phyloP scores from a whole-genome alignment of 495 filamentous ascomycete species.

The Pseudomonodictys pantanalensis region DNA sequence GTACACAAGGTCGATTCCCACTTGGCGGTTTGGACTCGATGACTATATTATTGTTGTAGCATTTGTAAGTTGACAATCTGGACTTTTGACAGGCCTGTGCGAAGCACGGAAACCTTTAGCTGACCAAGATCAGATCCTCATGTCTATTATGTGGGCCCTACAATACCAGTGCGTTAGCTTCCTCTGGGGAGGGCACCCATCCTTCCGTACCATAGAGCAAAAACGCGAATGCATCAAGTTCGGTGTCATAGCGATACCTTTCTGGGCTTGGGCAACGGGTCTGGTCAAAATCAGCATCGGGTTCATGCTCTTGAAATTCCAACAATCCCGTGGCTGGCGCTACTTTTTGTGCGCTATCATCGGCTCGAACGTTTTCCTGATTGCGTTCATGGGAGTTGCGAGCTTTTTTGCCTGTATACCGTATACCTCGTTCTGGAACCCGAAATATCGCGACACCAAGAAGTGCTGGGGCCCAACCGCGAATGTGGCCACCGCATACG shows the following conservation, averaged over 20 bases:
- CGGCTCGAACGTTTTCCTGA: slow-evolving; percentile 29
- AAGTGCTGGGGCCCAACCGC: slow-evolving; percentile 30
- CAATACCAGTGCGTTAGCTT: not conserved
- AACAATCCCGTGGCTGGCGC: slow-evolving; percentile 28
- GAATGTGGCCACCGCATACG: slow-evolving; percentile 28
- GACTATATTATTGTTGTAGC: slow-evolving; percentile 16
- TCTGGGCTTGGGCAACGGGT: slow-evolving; percentile 36
- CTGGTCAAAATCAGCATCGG: slow-evolving; percentile 42
- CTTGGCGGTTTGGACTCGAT: slow-evolving; percentile 13
- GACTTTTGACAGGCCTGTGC: not conserved
- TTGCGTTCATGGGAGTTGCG: slow-evolving; percentile 9
- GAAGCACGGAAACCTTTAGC: not conserved
- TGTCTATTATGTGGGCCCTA: not conserved
- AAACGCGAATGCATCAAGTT: not conserved
- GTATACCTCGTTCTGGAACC: slow-evolving; percentile 36
- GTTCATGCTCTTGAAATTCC: slow-evolving; percentile 39
- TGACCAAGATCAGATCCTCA: not conserved
- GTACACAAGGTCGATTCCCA: slow-evolving; percentile 10
- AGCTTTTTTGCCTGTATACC: slow-evolving; percentile 38
- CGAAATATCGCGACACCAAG: slow-evolving; percentile 17
- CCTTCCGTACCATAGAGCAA: not conserved
- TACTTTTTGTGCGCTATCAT: slow-evolving; percentile 30
- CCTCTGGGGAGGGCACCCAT: not conserved
- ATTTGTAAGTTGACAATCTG: slow-evolving; percentile 2
- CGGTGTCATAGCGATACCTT: slow-evolving; percentile 11